Conservation (phyloP, 139 green algal species). For the Coelastrella sp. region DNA sequence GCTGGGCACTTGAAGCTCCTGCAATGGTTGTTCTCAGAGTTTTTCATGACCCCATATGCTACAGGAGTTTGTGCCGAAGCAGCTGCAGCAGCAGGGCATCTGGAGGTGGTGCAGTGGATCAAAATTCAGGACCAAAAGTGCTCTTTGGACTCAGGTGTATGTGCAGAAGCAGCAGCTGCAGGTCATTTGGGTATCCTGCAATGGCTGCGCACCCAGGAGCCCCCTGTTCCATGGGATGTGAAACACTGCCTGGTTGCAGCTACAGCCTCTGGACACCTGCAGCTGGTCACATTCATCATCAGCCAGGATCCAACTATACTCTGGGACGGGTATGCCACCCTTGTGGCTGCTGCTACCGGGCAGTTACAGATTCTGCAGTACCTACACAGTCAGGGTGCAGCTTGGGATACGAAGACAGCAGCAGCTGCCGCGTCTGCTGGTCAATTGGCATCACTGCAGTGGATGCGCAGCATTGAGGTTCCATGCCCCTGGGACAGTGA, state of each 20-base stretch:
- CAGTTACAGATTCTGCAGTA: not conserved
- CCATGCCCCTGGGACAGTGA: not conserved
- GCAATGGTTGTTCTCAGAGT: not conserved
- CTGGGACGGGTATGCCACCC: not conserved
- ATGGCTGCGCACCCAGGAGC: not conserved
- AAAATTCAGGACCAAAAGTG: not conserved
- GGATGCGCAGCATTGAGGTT: not conserved
- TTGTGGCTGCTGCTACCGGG: not conserved
- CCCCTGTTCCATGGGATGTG: slow-evolving; percentile 1
- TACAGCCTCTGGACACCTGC: slow-evolving; percentile 13
- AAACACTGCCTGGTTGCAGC: not conserved
- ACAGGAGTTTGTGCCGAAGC: slow-evolving; percentile 1
- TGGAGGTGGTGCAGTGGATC: slow-evolving; percentile 7
- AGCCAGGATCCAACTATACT: not conserved
- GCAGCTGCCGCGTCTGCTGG: slow-evolving; percentile 8
- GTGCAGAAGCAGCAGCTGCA: slow-evolving; percentile 23
- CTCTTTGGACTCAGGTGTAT: slow-evolving; percentile 10
- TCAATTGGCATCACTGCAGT: slow-evolving; percentile 12
- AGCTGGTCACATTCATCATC: slow-evolving; percentile 7
- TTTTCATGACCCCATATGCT: not conserved
- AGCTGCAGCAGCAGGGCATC: slow-evolving; percentile 10
- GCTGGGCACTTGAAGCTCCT: slow-evolving; percentile 7
- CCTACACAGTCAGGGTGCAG: not conserved
- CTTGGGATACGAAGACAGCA: not conserved
- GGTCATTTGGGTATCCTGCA: slow-evolving; percentile 27